Base-by-base conservation (phyloP, 1,284 basidiomycete genomes). In the Rugosomyces carneus region DNA sequence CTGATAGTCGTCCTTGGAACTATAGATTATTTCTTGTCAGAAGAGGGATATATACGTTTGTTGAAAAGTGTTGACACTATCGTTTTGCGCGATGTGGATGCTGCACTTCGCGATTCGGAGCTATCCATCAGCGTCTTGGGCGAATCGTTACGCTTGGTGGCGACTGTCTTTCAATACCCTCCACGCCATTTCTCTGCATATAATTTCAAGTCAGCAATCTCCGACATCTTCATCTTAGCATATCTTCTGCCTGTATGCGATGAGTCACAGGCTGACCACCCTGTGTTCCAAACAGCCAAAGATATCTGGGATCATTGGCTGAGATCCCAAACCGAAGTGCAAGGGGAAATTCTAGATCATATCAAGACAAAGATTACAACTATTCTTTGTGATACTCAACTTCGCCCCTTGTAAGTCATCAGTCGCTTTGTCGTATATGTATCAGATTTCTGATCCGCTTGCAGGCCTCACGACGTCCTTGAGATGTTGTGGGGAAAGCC, bases 391-490 rank as follows among this genome's bases (percentile, higher is more conserved):
- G 71, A 76, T 54, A 70, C 70, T 23, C 61, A 64, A 20, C 64
- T 64, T 32, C 61, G 63, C 41, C 59, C 66, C 8, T 61, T 64
- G 75, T 77, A 51, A 55, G 71, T 35, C 57, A 42, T 42, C 32
- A 7, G 26, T 34, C 21, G 27, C 37, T 18, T 45, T 20, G 18
- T 26, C 40, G 26, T 41, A 50, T 11, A 45, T 37, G 29, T 16
- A 23, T 23, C 21, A 7, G 7, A 23, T 4, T 23, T 31, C 39
- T 20, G 27, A 26, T 44, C 7, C 21, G 21, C 21, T 23, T 23
- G 2, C 47, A 81, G 81, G 29, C 73, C 79, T 9, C 67, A 69
- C 39, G 64, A 75, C 45, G 65, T 82, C 15, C 59, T 81, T 3
- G 55, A 53, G 23, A 59, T 69, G 19, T 49, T 75, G 4, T 45